phyloP scores from a whole-genome alignment of 2,329 filamentous ascomycete species.

The Alternaria sp. region DNA sequence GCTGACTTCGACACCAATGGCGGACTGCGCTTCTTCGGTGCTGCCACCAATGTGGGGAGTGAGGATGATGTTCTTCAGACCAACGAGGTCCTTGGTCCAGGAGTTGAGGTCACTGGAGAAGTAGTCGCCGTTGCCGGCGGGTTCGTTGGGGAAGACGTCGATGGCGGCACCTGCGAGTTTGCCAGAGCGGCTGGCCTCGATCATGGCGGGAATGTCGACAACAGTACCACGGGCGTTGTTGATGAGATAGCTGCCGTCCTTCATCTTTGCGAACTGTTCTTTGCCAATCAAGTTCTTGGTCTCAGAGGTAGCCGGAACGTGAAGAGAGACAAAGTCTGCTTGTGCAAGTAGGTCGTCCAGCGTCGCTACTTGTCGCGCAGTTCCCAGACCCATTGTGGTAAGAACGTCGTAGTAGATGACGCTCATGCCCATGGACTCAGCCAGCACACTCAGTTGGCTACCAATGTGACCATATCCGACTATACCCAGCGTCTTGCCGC shows the following conservation, averaged over 20 bases:
- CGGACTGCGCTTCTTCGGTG: constrained; percentile 96
- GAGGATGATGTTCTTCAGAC: constrained; percentile 90
- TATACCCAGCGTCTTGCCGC: constrained; percentile 96
- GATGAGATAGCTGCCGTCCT: constrained; percentile 90
- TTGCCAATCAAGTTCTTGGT: constrained; percentile 92
- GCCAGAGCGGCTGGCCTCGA: constrained; percentile 84
- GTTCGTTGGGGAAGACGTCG: constrained; percentile 95
- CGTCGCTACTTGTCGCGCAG: constrained; percentile 80
- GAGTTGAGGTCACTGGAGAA: constrained; percentile 84
- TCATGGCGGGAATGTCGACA: constrained; percentile 90
- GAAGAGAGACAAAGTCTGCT: constrained; percentile 92
- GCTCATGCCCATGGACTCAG: constrained; percentile 96
- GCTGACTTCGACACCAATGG: constrained; percentile 92
- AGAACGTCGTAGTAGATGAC: constrained; percentile 98
- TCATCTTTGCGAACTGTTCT: constrained; percentile 85
- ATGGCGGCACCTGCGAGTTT: constrained; percentile 94
- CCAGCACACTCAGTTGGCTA: constrained; percentile 91
- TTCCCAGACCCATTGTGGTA: constrained; percentile 93
- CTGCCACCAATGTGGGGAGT: constrained; percentile 97
- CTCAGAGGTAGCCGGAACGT: constrained; percentile 92
- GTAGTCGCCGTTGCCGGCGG: constrained; percentile 92
- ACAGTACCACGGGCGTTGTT: constrained; percentile 95
- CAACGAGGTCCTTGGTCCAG: constrained; percentile 86
- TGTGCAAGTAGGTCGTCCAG: constrained; percentile 78
- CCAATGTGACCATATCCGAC: constrained; percentile 98